A percentile compares a stretch with the other conserved stretches of the same genome.
These are phyloP conservation scores for Pedinophyceae sp. DNA, from an alignment of 139 green algal genomes.

Conservation along the genomic window DNA sequence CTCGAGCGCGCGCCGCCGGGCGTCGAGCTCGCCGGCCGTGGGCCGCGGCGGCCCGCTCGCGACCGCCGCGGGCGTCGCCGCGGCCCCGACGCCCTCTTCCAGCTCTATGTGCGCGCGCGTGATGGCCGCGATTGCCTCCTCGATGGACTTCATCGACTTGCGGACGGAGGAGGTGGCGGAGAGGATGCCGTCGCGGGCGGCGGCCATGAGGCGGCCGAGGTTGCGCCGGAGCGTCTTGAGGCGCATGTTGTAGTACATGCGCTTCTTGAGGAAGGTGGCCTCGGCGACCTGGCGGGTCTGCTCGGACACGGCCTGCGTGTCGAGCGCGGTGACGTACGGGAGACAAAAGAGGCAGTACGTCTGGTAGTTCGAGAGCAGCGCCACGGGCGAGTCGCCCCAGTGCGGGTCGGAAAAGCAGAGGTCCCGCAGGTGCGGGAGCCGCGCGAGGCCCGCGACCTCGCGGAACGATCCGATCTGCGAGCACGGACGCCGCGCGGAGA, in stretches of 20 bases:
- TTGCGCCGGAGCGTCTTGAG: conserved; percentile 47
- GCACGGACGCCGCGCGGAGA: too few relatives aligned
- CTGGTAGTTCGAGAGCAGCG: conserved; percentile 58
- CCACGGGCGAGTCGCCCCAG: conserved; percentile 46
- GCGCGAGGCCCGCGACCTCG: conserved; percentile 24
- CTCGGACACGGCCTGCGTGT: conserved; percentile 40
- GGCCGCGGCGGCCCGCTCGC: too few relatives aligned
- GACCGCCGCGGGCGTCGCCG: too few relatives aligned
- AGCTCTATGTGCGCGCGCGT: too few relatives aligned
- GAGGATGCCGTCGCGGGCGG: conserved; percentile 5
- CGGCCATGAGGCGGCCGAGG: conserved; percentile 2
- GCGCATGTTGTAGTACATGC: conserved; percentile 80
- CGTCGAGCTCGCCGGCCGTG: too few relatives aligned
- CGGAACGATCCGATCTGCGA: conserved; percentile 49
- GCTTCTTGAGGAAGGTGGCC: conserved; percentile 63
- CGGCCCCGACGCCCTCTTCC: too few relatives aligned
- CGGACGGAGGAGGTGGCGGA: background rate
- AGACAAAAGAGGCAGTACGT: conserved; percentile 26
- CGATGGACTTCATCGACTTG: background rate
- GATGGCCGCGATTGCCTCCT: too few relatives aligned
- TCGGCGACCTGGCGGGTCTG: conserved; percentile 49
- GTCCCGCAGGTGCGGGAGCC: conserved; percentile 31
- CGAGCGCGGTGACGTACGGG: conserved; percentile 31
- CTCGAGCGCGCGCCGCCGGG: too few relatives aligned
- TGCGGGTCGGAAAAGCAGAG: conserved; percentile 57